Base-by-base conservation (phyloP, 306 rosid genomes). In the Arachis hypogaea region DNA sequence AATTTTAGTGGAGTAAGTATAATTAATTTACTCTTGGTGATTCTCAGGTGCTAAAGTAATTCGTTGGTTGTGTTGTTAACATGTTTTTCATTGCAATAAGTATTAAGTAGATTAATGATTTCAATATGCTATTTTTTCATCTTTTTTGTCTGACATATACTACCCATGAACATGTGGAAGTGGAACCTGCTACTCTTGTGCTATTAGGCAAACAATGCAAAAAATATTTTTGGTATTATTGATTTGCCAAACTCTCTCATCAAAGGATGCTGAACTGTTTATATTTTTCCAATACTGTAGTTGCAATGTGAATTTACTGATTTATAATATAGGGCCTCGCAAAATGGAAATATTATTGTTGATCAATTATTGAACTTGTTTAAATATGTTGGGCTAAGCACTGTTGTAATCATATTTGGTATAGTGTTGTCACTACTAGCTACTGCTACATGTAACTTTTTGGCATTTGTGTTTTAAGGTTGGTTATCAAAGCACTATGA, bases 401-500 rank as follows among this genome's bases (percentile, higher is more conserved):
- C 38, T 73, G 43, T 1, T 28, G 30, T 42, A 51, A 45, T 59
- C 4, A 16, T 67, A 64, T 46, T 77, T 16, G 56, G 56, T 33
- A 33, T 33, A 33, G 38, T 33, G 38, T 33, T 33, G 38, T 2
- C 43, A 67, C 41, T 40, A 69, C 28, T 22, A 22, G 28, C 29
- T 69, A 57, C 63, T 62, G 11, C 47, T 30, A 47, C 69, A 56
- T 62, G 43, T 62, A 60, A 36, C 33, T 29, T 40, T 41, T 63
- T 5, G 46, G 7, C 0, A 4, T 43, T 43, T 43, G 7, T 43
- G 46, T 43, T 43, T 52, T 11, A 61, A 93, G 98, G 93, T 93
- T 16, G 98, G 97, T 33, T 97, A 91, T 82, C 98, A 80, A 96
- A 93, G 84, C 98, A 97, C 98, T 69, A 93, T 97, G 69, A 89